These are phyloP conservation scores for Magnaporthiopsis rhizophila DNA, from an alignment of 2,329 filamentous ascomycete genomes.

Conservation along the genomic window DNA sequence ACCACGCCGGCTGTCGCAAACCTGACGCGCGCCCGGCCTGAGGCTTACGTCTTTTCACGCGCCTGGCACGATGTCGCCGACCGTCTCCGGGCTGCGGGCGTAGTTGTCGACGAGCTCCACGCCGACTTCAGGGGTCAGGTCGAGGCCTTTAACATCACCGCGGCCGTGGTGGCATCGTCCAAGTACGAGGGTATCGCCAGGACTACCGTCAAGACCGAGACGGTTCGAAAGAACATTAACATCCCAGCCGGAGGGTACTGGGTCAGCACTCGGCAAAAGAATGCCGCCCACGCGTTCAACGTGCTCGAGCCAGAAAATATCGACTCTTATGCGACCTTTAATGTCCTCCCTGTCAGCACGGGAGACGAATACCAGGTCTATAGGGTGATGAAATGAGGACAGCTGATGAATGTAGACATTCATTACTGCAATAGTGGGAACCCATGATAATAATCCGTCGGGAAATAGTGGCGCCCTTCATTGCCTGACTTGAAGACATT, in stretches of 20 bases:
- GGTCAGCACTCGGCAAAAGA: slow-evolving; percentile 2
- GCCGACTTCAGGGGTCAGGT: neutral
- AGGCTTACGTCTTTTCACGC: slow-evolving; percentile 4
- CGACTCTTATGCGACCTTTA: slow-evolving; percentile 1
- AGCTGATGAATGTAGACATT: too few species aligned
- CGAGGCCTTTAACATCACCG: slow-evolving; percentile 2
- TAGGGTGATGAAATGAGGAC: neutral
- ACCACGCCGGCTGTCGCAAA: slow-evolving; percentile 1
- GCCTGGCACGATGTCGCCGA: slow-evolving; percentile 4
- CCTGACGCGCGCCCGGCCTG: slow-evolving; percentile 3
- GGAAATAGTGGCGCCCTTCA: too few species aligned
- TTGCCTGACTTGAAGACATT: too few species aligned
- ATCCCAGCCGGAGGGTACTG: neutral
- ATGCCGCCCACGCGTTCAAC: slow-evolving; percentile 3
- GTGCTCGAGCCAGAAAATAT: slow-evolving; percentile 5
- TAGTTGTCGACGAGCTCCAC: slow-evolving; percentile 4
- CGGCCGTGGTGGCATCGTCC: neutral
- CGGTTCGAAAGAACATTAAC: neutral
- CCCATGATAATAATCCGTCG: too few species aligned
- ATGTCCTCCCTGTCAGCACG: neutral
- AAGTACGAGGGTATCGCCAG: slow-evolving; percentile 4
- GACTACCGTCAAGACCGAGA: neutral
- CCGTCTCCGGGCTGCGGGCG: slow-evolving; percentile 1
- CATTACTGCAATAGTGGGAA: too few species aligned
- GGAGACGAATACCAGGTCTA: slow-evolving; percentile 6